These are phyloP conservation scores for Phytophthora gonapodyides DNA, from an alignment of 352 stramenopile species.

Conservation along the genomic window DNA sequence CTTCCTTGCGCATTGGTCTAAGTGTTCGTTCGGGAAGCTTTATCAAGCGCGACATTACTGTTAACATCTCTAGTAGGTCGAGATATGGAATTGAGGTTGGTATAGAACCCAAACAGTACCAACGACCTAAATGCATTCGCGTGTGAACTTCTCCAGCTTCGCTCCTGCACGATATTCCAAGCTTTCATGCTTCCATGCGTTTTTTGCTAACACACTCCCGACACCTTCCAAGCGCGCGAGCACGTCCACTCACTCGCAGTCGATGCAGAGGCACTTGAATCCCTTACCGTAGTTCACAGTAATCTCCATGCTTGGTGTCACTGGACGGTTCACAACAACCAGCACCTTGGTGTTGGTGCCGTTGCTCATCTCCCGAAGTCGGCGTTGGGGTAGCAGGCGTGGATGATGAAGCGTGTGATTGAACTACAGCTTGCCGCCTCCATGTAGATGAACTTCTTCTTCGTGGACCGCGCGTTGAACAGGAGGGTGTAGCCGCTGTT, in stretches of 20 bases:
- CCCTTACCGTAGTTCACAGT: constrained; percentile 1
- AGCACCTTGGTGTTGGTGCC: constrained; percentile 1
- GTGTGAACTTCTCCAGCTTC: not conserved
- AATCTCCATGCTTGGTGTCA: constrained; percentile 2
- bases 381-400: too few relatives aligned
- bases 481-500: constrained; percentile 4
- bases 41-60: not conserved
- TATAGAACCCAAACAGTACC: constrained; percentile 3
- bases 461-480: not conserved
- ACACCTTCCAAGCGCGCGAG: not conserved
- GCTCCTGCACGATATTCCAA: not conserved
- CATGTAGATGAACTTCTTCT: not conserved
- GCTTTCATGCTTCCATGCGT: not conserved
- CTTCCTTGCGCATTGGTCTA: constrained; percentile 2
- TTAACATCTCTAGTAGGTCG: not conserved
- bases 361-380: not conserved
- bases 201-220: not conserved
- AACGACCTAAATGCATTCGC: too few relatives aligned
- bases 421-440: constrained; percentile 4
- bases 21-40: not conserved
- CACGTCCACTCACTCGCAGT: not conserved
- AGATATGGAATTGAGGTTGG: not conserved
- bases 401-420: not conserved
- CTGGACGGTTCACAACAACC: constrained; percentile 1
- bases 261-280: not conserved